Conservation (phyloP, 176 grass and related monocot species). For the Juncus effusus region DNA sequence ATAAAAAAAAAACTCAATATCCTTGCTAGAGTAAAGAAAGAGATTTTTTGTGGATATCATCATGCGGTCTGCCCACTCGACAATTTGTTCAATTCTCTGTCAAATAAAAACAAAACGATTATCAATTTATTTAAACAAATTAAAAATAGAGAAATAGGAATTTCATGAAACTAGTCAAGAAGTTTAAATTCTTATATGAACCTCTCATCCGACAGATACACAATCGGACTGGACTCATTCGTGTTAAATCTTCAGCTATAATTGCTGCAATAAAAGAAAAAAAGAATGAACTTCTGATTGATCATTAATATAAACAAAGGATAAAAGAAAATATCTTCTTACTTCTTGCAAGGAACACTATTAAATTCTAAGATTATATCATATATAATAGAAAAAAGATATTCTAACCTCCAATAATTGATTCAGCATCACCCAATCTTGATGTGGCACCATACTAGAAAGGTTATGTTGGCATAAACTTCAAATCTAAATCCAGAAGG, state of each 20-base stretch:
- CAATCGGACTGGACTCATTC: slow-evolving; percentile 42
- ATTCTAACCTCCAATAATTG: too few species aligned
- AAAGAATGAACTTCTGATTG: too few species aligned
- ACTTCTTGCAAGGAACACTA: too few species aligned
- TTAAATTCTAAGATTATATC: too few species aligned
- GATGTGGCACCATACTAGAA: too few species aligned
- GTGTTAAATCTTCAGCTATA: slow-evolving; percentile 41
- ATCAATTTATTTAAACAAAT: background rate
- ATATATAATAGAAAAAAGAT: too few species aligned
- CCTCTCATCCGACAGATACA: slow-evolving; percentile 93
- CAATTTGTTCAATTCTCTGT: slow-evolving; percentile 97
- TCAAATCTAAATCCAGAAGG: too few species aligned
- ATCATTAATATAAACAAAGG: too few species aligned
- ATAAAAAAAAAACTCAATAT: slow-evolving; percentile 83
- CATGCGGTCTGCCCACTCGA: slow-evolving; percentile 79
- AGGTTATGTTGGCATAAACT: too few species aligned
- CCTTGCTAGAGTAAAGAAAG: slow-evolving; percentile 83
- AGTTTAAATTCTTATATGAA: slow-evolving; percentile 39
- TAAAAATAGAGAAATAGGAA: slow-evolving; percentile 7
- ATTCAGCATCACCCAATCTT: too few species aligned
- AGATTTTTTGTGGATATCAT: slow-evolving; percentile 61
- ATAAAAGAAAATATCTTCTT: slow-evolving; percentile 27
- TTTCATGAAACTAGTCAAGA: background rate
- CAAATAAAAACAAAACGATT: slow-evolving; percentile 23
- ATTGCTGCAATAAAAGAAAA: slow-evolving; percentile 53